Base-by-base conservation (phyloP, 179 eudicot species). In the Spinacia oleracea region DNA sequence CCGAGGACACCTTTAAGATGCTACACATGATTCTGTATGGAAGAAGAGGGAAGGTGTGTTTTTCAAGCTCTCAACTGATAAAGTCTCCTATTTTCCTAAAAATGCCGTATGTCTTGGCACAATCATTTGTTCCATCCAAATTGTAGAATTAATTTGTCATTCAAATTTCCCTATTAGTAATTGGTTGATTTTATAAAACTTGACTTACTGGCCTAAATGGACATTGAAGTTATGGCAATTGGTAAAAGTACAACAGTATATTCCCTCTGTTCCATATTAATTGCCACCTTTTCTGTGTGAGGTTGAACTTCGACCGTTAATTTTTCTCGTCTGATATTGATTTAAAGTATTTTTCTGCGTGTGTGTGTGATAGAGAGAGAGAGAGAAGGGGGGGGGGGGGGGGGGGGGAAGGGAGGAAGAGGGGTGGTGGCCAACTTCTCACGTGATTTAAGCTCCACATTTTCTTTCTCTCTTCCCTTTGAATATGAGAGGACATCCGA, bases 11-110 rank as follows among this genome's bases (percentile, higher is more conserved):
- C 10, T 78, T 87, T 60, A 96, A 89, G 80, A 63, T 91, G 89
- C 92, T 96, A 48, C 99, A 96, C 84, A 81, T 81, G 70, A 84
- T 93, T 85, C 88, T 93, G 15, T 93, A 84, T 68, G 97, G 86
- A 69, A 90, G 98, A 82, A 86, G 96, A 86, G 98, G 92, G 81
- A 96, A 96, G 99, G 98, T 96, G 80, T 66, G 58, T 46, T 9
- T 46, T 66, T 81, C 58, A 31, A 77, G 29, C 51, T 80, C 43
- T 23, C 34, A 38, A 31, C 5, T 62, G 38, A 18, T 64, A 43
- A 10, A 43, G 18, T 7, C 70, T 32, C 12, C 0, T 23, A 9
- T 51, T 43, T 42, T 9, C 51, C 45, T 74, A 40, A 21, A 40
- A 29, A 40, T 64, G 42, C 25, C 14, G 48, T 27, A 48, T 79